phyloP scores from a whole-genome alignment of 1,139 yeast species.

The Geotrichum cucujoidarum region DNA sequence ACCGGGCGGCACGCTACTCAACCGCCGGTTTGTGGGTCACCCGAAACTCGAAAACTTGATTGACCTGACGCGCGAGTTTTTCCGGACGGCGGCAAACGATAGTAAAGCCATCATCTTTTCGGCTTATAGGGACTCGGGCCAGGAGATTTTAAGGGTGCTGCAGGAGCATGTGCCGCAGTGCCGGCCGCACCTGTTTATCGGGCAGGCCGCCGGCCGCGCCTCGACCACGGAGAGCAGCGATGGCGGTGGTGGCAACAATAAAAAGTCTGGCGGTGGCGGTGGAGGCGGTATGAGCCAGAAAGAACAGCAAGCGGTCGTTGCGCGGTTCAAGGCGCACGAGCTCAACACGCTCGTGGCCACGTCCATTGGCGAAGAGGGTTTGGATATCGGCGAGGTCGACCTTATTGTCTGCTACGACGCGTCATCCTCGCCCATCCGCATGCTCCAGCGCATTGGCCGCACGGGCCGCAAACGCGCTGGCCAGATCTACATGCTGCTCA shows the following conservation, averaged over 20 bases:
- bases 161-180: constrained; percentile 45
- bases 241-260: constrained; percentile 9
- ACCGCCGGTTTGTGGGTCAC: constrained; percentile 51
- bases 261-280: constrained; percentile 1
- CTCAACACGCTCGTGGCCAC: constrained; percentile 88
- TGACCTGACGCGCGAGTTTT: constrained; percentile 23
- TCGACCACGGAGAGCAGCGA: constrained; percentile 12
- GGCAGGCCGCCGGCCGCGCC: constrained; percentile 47
- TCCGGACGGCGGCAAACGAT: constrained; percentile 9
- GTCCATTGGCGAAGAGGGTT: constrained; percentile 96
- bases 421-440: constrained; percentile 88
- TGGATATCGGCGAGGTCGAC: constrained; percentile 97
- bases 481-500: constrained; percentile 66
- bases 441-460: constrained; percentile 94
- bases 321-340: constrained; percentile 63
- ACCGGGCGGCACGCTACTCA: constrained; percentile 32
- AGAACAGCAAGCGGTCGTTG: constrained; percentile 53
- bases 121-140: constrained; percentile 82
- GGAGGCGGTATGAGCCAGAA: constrained; percentile 41
- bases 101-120: constrained; percentile 75
- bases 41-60: constrained; percentile 64
- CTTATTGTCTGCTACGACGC: constrained; percentile 88
- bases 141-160: constrained; percentile 71
- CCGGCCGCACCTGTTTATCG: constrained; percentile 84
- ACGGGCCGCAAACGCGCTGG: constrained; percentile 96